Percentiles rank a stretch among this genome's conserved stretches.
Conservation (phyloP, 352 stramenopile genomes). For the Globisporangium iwayamae region DNA sequence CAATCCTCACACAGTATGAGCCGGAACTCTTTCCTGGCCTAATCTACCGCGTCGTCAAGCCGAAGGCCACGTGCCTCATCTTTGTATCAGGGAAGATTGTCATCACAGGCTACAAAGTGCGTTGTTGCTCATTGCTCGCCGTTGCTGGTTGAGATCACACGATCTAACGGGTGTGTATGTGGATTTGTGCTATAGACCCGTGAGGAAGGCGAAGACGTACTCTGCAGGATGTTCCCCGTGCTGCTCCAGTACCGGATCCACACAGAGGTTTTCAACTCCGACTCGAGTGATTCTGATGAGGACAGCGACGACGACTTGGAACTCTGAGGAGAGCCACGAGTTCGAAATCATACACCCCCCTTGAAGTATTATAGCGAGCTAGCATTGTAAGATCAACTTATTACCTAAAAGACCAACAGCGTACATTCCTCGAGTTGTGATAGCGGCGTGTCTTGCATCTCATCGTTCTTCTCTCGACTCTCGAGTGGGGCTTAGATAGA, state of each 20-base stretch:
- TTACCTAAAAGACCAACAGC: slow-evolving; percentile 1
- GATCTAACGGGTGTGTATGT: not conserved
- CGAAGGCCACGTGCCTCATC: slow-evolving; percentile 87
- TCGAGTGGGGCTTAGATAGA: not conserved
- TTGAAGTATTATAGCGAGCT: not conserved
- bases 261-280: slow-evolving; percentile 7
- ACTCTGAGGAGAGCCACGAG: not conserved
- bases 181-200: slow-evolving; percentile 6
- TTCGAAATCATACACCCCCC: not conserved
- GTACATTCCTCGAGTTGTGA: not conserved
- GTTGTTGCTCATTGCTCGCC: not conserved
- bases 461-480: not conserved
- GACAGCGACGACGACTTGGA: slow-evolving; percentile 8
- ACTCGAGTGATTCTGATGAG: slow-evolving; percentile 13
- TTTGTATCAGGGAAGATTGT: slow-evolving; percentile 46
- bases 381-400: not conserved
- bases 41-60: slow-evolving; percentile 93
- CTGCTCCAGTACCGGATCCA: slow-evolving; percentile 24
- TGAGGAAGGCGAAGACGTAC: slow-evolving; percentile 23
- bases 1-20: slow-evolving; percentile 78
- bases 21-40: slow-evolving; percentile 97
- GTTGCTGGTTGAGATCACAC: not conserved
- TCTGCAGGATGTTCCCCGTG: slow-evolving; percentile 32
- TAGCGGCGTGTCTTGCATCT: not conserved
- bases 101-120: slow-evolving; percentile 89